Evolutionary conservation across 805 yeast species (phyloP).

Genomic region (Teunomyces cretensis): DNA sequence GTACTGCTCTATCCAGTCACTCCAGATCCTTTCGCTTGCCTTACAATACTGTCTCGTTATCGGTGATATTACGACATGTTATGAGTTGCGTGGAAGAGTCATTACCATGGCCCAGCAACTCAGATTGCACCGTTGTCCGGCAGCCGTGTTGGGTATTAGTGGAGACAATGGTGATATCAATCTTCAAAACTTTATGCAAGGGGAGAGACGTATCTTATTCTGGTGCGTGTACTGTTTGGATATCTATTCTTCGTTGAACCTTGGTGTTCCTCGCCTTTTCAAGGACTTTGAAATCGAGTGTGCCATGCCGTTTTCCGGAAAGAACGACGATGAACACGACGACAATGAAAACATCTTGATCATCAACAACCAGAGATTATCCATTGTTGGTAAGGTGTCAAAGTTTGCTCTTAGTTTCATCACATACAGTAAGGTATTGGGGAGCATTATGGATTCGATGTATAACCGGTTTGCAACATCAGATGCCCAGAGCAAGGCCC

Average conservation of each 20-base stretch:
- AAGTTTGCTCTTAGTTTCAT: slow-evolving; percentile 62
- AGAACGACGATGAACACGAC: slow-evolving; percentile 36
- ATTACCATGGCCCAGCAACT: slow-evolving; percentile 84
- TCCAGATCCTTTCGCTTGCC: slow-evolving; percentile 69
- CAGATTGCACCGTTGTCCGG: slow-evolving; percentile 82
- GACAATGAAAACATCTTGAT: slow-evolving; percentile 57
- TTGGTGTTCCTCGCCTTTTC: slow-evolving; percentile 80
- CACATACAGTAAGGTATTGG: slow-evolving; percentile 71
- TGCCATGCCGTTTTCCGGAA: slow-evolving; percentile 67
- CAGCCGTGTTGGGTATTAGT: slow-evolving; percentile 73
- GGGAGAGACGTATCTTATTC: slow-evolving; percentile 76
- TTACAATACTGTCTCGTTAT: slow-evolving; percentile 67
- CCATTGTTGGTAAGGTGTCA: slow-evolving; percentile 69
- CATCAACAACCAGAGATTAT: slow-evolving; percentile 56
- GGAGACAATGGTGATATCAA: slow-evolving; percentile 19
- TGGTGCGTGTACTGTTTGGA: slow-evolving; percentile 85
- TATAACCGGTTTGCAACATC: slow-evolving; percentile 54
- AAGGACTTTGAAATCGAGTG: slow-evolving; percentile 85
- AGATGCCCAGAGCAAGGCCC: slow-evolving; percentile 27
- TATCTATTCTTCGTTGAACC: slow-evolving; percentile 65
- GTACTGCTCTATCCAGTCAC: slow-evolving; percentile 61
- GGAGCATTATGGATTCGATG: slow-evolving; percentile 67
- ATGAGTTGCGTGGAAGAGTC: slow-evolving; percentile 72
- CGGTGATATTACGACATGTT: slow-evolving; percentile 73
- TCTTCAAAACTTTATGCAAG: slow-evolving; percentile 69